Evolutionary conservation across 2,329 filamentous ascomycete species (phyloP), one percentile per base, ranked within the genome.

Genomic region (Ophioceras dolichostomum): DNA sequence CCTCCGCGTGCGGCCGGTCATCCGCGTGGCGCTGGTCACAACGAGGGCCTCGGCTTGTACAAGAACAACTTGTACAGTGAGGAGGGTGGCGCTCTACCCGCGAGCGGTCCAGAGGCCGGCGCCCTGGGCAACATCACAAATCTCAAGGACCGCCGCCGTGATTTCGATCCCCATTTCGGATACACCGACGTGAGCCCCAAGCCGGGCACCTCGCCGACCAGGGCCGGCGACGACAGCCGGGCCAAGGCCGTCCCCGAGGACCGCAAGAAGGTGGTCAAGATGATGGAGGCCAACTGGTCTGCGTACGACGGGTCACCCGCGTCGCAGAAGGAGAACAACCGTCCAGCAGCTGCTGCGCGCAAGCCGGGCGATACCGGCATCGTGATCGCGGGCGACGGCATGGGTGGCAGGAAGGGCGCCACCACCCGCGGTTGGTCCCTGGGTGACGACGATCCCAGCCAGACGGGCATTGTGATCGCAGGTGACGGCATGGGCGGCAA

Each of bases 101-200:
- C 53, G 10, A 52, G 62, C 12, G 58, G 48, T 2, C 52, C 59
- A 10, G 57, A 61, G 35, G 49, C 51, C 9, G 54, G 61, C 12
- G 58, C 79, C 9, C 66, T 84, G 10, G 71, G 70, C 34, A 76
- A 79, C 48, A 75, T 84, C 39, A 83, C 80, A 43, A 85, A 89
- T 57, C 68, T 79, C 40, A 75, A 78, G 51, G 73, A 79, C 56
- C 80, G 84, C 39, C 69, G 67, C 51, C 85, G 88, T 58, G 75
- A 84, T 54, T 88, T 93, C 48, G 77, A 78, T 34, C 59, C 77
- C 16, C 84, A 94, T 49, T 94, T 87, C 64, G 67, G 68, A 36
- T 79, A 93, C 63, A 67, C 69, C 6, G 86, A 94, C 53, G 65
- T 76, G 29, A 75, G 76, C 42, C 74, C 76, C 24, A 61, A 60